Conservation (phyloP, 2,329 filamentous ascomycete genomes). For the Monilinia aucupariae region DNA sequence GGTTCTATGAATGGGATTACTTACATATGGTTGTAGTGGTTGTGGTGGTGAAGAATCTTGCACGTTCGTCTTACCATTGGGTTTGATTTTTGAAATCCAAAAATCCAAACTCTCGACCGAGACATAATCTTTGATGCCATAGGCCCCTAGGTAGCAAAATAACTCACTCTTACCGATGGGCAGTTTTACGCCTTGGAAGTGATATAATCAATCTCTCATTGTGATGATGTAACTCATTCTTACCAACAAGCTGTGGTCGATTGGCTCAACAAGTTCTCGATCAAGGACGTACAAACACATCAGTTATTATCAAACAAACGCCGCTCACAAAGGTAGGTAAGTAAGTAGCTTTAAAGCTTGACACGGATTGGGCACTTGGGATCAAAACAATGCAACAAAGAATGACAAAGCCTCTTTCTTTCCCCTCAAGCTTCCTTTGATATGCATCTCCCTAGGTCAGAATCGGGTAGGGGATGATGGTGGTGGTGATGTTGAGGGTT, state of each 20-base stretch:
- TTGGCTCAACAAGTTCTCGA: background rate
- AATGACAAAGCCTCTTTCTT: background rate
- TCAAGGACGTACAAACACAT: background rate
- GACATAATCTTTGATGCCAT: background rate
- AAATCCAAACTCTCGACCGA: background rate
- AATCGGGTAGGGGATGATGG: background rate
- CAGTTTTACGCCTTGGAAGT: too few species aligned
- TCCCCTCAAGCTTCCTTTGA: background rate
- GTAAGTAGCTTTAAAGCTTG: too few species aligned
- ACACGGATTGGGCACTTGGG: too few species aligned
- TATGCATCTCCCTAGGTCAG: background rate
- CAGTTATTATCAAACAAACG: background rate
- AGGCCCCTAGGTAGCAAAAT: conserved; percentile 4
- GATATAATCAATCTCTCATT: background rate
- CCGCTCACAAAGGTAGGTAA: background rate
- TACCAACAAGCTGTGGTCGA: too few species aligned
- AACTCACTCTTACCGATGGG: background rate
- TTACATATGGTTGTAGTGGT: background rate
- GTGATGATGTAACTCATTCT: too few species aligned
- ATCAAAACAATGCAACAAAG: background rate
- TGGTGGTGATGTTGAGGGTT: background rate
- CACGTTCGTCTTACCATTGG: conserved; percentile 8
- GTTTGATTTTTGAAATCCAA: conserved; percentile 1
- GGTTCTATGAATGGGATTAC: conserved; percentile 10
- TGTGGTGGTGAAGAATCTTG: background rate